These are phyloP conservation scores for Calonectria montana DNA, from an alignment of 2,329 filamentous ascomycete genomes.

Conservation along the genomic window DNA sequence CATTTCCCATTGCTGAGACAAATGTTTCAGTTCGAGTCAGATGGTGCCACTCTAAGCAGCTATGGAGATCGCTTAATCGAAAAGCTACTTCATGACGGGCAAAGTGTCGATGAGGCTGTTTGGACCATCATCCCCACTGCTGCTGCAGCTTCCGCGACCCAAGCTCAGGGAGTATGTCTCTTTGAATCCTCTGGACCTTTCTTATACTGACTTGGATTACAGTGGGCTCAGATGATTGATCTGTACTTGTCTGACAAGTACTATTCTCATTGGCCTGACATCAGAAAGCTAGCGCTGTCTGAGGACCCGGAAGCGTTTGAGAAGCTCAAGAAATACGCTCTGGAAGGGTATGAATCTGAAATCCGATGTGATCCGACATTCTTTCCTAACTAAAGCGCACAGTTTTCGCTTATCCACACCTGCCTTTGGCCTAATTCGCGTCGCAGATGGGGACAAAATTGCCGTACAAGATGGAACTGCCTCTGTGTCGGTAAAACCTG, in stretches of 20 bases:
- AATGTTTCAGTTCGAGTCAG: background rate
- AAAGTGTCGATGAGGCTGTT: background rate
- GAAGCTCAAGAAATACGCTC: background rate
- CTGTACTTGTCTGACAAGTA: background rate
- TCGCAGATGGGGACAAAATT: background rate
- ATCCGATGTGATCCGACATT: accelerated
- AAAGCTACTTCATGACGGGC: background rate
- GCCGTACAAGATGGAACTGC: background rate
- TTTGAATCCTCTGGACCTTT: background rate
- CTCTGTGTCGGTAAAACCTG: background rate
- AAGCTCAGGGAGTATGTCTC: background rate
- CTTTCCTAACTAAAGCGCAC: too few species aligned
- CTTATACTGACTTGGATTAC: background rate
- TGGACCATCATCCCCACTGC: background rate
- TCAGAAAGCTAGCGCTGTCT: background rate
- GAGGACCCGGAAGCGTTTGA: background rate
- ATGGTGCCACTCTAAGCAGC: background rate
- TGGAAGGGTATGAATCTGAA: background rate
- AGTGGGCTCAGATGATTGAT: background rate
- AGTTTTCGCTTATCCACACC: background rate
- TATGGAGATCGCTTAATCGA: background rate
- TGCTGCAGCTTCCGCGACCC: background rate
- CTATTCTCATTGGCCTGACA: background rate
- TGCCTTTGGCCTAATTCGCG: background rate
- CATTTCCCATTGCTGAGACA: background rate